Base-by-base conservation (phyloP, 1,284 basidiomycete species). In the Hemileia vastatrix region DNA sequence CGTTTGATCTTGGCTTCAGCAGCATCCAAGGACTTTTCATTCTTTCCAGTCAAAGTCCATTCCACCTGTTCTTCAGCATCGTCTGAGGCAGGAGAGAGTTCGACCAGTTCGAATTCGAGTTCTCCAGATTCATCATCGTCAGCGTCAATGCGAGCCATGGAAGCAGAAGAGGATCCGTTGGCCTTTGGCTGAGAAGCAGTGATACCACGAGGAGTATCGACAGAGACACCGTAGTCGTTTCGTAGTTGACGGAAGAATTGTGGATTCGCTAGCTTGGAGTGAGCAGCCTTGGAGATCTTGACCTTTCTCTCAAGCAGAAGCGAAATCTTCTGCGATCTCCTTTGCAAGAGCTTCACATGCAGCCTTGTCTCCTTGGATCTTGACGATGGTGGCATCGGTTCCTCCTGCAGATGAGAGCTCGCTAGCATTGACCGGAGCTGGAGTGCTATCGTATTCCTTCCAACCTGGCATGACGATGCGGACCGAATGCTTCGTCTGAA, bases 401-500 rank as follows among this genome's bases (percentile, higher is more conserved):
- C 27, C 27, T 27, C 27, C 27, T 8, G 68, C 71, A 27, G 64
- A 66, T 1, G 44, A 33, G 21, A 74, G 68, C 54, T 76, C 80
- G 15, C 78, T 75, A 64, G 57, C 54, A 75, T 96, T 96, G 72
- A 84, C 83, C 4, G 86, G 80, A 65, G 86, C 86, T 63, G 88
- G 89, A 45, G 87, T 81, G 64, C 83, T 81, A 56, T 77, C 74
- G 77, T 96, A 97, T 63, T 93, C 91, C 60, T 90, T 84, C 72
- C 92, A 95, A 23, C 90, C 90, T 56, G 94, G 93, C 82, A 97
- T 90, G 77, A 96, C 88, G 66, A 99, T 83, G 76, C 88, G 86
- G 43, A 88, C 88, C 64, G 83, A 81, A 54, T 83, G 84, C 73
- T 87, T 87, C 54, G 81, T 81, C 81, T 97, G 92, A 56, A 96